Percentiles rank a stretch among this genome's conserved stretches.
phyloP scores from a whole-genome alignment of 768 basidiomycete genomes.

The Lactarius deliciosus region DNA sequence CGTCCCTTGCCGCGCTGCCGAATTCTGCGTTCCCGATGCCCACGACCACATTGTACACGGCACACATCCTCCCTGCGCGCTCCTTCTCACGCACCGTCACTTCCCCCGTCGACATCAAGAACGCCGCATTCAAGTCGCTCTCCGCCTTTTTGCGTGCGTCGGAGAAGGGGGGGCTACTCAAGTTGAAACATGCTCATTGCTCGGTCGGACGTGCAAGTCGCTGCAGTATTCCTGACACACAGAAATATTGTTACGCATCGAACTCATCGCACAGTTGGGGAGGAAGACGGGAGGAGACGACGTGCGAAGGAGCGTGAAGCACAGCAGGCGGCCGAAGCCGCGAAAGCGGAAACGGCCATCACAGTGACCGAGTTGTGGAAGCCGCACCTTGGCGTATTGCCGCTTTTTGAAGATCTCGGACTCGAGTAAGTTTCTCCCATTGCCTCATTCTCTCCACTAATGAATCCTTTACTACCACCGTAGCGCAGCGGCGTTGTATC shows the following conservation, averaged over 20 bases:
- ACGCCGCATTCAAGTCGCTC: slow-evolving; percentile 78
- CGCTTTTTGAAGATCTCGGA: slow-evolving; percentile 63
- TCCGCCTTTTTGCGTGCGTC: slow-evolving; percentile 73
- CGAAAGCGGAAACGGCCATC: slow-evolving; percentile 47
- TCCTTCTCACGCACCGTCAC: slow-evolving; percentile 53
- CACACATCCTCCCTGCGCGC: slow-evolving; percentile 72
- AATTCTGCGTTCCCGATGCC: slow-evolving; percentile 56
- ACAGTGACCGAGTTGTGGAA: slow-evolving; percentile 61
- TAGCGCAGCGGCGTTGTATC: slow-evolving; percentile 57
- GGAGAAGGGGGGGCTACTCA: slow-evolving; percentile 73
- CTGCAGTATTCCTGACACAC: slow-evolving; percentile 56
- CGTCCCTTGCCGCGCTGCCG: too few species aligned
- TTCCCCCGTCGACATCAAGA: slow-evolving; percentile 70
- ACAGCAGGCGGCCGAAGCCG: slow-evolving; percentile 45
- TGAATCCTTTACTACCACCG: slow-evolving; percentile 12
- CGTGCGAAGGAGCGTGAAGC: slow-evolving; percentile 57
- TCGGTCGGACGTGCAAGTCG: slow-evolving; percentile 37
- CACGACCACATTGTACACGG: slow-evolving; percentile 72
- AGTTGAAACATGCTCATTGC: slow-evolving; percentile 64
- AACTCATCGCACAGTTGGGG: slow-evolving; percentile 58
- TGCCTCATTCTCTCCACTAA: slow-evolving; percentile 8
- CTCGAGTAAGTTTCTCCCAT: slow-evolving; percentile 43
- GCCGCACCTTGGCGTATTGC: slow-evolving; percentile 44
- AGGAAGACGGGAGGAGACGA: slow-evolving; percentile 61
- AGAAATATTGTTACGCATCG: slow-evolving; percentile 53